A percentile compares a stretch with the other conserved stretches of the same genome.
These are phyloP conservation scores for Aspergillus sclerotialis DNA, from an alignment of 2,329 filamentous ascomycete species.

Conservation along the genomic window DNA sequence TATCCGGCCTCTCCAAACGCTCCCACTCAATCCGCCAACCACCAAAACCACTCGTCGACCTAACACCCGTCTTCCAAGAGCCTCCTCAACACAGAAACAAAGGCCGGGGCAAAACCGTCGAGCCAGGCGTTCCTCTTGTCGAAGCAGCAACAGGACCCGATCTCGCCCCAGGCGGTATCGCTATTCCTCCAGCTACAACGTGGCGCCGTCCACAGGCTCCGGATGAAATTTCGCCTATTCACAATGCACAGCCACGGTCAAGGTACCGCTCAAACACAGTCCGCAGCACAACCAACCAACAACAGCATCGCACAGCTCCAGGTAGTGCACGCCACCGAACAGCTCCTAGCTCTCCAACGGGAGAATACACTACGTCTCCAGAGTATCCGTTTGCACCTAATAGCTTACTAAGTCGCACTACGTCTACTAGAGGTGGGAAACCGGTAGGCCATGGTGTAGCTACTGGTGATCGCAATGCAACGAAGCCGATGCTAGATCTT, in stretches of 20 bases:
- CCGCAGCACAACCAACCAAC: constrained; percentile 19
- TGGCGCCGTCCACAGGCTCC: constrained; percentile 28
- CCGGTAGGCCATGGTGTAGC: constrained; percentile 31
- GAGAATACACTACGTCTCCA: constrained; percentile 6
- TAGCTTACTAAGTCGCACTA: constrained; percentile 29
- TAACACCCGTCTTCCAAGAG: constrained; percentile 59
- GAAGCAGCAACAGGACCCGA: constrained; percentile 38
- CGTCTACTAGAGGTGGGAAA: constrained; percentile 11
- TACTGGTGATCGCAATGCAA: constrained; percentile 32
- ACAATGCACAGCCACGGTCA: constrained; percentile 8
- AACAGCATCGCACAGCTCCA: constrained; percentile 6
- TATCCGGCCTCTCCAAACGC: constrained; percentile 30
- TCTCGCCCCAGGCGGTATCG: constrained; percentile 22
- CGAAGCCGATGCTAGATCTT: constrained; percentile 39
- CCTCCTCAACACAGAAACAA: constrained; percentile 43
- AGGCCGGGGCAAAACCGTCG: constrained; percentile 38
- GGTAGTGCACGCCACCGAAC: neutral
- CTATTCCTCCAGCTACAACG: constrained; percentile 31
- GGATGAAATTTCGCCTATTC: constrained; percentile 7
- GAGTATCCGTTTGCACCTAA: constrained; percentile 26
- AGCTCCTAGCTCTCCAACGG: constrained; percentile 8
- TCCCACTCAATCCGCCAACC: constrained; percentile 41
- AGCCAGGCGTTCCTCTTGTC: constrained; percentile 31
- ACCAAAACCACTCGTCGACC: constrained; percentile 60
- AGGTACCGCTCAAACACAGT: constrained; percentile 29